Base-by-base conservation (phyloP, 495 filamentous ascomycete genomes). In the Aspergillus kassunensis region DNA sequence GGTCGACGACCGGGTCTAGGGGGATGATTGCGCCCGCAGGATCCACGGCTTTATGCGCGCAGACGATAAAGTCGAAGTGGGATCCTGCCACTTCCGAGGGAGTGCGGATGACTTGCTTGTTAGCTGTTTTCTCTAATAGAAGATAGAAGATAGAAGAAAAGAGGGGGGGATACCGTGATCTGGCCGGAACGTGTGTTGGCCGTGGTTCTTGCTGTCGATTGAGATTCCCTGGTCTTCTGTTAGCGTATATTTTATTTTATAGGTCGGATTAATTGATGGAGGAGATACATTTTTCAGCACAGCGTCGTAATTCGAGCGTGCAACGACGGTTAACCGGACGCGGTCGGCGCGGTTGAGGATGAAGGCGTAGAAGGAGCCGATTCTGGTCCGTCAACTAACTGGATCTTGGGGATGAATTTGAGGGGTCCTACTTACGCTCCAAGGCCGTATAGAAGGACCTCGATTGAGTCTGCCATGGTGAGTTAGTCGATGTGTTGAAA, bases 1-100 rank as follows among this genome's bases (percentile, higher is more conserved):
- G 59, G 27, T 62, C 58, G 10, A 77, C 59, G 12, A 59, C 76
- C 7, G 77, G 68, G 13, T 58, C 56, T n/a, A 81, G 63, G 6
- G 63, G 52, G 3, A 57, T 44, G 4, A 65, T 62, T 0, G 71
- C 68, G 0, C 59, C 51, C 5, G 62, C 62, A 20, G 72, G 73
- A 24, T 78, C 68, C 30, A 79, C 67, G 10, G 78, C 78, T 55
- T 80, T 80, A 54, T 78, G 66, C 4, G 75, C 69, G 57, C 76
- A 79, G 12, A 80, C 68, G 19, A 80, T 49, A 34, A 69, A 80
- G 59, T 77, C 71, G 24, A 67, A 73, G n/a, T 44, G 18, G 39
- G 56, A 1, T 56, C 15, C 15, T 10, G 57, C 5, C 35, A 55
- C 61, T 36, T 80, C 76, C 4, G 73, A 55, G 1, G 69, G 69